phyloP scores from a whole-genome alignment of 495 filamentous ascomycete species.

The Tuber aestivum region DNA sequence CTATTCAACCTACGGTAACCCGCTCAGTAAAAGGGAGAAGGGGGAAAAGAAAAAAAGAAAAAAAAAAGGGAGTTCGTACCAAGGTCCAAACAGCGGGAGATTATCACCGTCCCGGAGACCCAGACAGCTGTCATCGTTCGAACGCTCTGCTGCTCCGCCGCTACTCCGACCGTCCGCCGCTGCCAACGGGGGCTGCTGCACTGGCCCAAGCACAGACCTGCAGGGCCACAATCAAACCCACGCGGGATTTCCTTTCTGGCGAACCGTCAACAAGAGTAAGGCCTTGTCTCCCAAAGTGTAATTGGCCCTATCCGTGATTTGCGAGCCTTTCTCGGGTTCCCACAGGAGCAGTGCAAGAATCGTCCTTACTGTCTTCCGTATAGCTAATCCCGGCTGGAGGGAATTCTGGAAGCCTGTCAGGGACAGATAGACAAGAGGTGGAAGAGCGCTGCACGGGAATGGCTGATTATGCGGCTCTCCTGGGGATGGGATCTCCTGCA shows the following conservation, averaged over 20 bases:
- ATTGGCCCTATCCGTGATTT: slow-evolving; percentile 24
- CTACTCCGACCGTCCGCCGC: not conserved
- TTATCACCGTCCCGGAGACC: slow-evolving; percentile 26
- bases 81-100: slow-evolving; percentile 37
- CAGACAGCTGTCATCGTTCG: slow-evolving; percentile 37
- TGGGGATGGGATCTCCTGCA: slow-evolving; percentile 38
- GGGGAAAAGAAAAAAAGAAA: not conserved
- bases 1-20: not conserved
- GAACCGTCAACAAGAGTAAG: slow-evolving; percentile 32
- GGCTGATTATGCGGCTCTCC: slow-evolving; percentile 40
- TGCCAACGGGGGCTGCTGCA: slow-evolving; percentile 25
- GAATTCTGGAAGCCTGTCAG: slow-evolving; percentile 38
- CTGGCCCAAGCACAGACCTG: slow-evolving; percentile 39
- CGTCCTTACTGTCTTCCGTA: slow-evolving; percentile 38
- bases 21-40: not conserved
- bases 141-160: slow-evolving; percentile 3
- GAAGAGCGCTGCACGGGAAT: slow-evolving; percentile 22
- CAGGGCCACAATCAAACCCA: slow-evolving; percentile 27
- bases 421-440: slow-evolving; percentile 28
- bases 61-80: slow-evolving; percentile 20
- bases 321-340: slow-evolving; percentile 23
- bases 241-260: slow-evolving; percentile 38
- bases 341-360: slow-evolving; percentile 32
- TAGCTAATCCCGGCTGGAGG: slow-evolving; percentile 29
- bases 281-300: slow-evolving; percentile 33